Percentiles rank a stretch among this genome's conserved stretches.
phyloP scores from a whole-genome alignment of 2,329 filamentous ascomycete species.

The Paradendryphiella salina region DNA sequence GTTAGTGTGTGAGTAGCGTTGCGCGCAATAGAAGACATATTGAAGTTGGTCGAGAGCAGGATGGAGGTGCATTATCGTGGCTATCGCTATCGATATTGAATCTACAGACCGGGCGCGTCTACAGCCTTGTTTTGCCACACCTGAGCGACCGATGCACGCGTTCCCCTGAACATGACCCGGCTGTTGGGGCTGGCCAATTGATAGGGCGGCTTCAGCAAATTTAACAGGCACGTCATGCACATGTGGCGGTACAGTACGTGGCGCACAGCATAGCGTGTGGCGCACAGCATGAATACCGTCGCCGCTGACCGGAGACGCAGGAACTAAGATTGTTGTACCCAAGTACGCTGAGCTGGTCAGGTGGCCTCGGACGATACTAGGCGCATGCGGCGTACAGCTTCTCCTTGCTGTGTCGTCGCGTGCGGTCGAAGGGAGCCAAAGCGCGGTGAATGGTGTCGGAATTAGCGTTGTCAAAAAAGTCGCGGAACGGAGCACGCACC shows the following conservation, averaged over 20 bases:
- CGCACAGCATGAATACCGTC: background rate
- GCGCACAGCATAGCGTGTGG: constrained; percentile 10
- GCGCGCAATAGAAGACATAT: no score
- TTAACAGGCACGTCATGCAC: background rate
- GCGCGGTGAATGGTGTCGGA: constrained; percentile 20
- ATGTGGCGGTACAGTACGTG: constrained; percentile 7
- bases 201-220: background rate
- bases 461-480: constrained; percentile 27
- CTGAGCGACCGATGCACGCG: background rate
- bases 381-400: constrained; percentile 9
- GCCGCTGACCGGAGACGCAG: background rate
- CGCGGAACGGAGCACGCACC: constrained; percentile 19
- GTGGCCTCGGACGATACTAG: constrained; percentile 9
- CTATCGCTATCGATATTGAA: background rate
- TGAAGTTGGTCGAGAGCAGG: background rate
- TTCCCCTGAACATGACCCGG: constrained; percentile 17
- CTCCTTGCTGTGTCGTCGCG: constrained; percentile 6
- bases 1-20: background rate
- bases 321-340: background rate
- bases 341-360: constrained; percentile 7
- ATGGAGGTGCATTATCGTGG: background rate
- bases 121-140: constrained; percentile 2
- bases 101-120: background rate
- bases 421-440: constrained; percentile 13
- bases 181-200: background rate